Conservation (phyloP, 306 rosid species). For the Vigna trinervia region DNA sequence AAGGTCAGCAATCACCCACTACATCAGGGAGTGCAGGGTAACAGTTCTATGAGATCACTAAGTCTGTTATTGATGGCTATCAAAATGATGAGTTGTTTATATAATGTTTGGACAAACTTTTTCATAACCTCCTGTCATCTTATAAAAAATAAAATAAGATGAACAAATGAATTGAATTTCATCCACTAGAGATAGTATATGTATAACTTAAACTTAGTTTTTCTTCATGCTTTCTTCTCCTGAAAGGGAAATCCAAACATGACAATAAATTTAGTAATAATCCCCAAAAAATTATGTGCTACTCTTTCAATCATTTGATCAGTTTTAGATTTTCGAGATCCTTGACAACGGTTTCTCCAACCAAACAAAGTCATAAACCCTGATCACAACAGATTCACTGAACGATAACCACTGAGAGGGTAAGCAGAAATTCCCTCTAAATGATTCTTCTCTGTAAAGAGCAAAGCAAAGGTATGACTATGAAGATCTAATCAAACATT, state of each 20-base stretch:
- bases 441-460: neutral
- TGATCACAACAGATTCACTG: neutral
- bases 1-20: neutral
- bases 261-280: neutral
- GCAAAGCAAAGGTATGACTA: neutral
- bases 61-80: neutral
- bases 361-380: neutral
- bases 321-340: slow-evolving; percentile 1
- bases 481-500: slow-evolving; percentile 1
- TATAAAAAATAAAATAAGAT: too few species aligned
- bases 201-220: neutral
- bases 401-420: neutral
- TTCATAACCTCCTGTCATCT: neutral
- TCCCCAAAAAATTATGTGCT: neutral
- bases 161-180: too few species aligned
- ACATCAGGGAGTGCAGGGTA: neutral
- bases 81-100: neutral
- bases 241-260: neutral
- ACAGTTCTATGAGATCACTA: slow-evolving; percentile 1
- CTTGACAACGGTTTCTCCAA: neutral
- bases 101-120: neutral
- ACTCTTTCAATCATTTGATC: neutral
- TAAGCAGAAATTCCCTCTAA: neutral
- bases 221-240: neutral
- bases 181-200: neutral